phyloP scores from a whole-genome alignment of 2,329 filamentous ascomycete genomes.

The Penicillium psychrosexuale region DNA sequence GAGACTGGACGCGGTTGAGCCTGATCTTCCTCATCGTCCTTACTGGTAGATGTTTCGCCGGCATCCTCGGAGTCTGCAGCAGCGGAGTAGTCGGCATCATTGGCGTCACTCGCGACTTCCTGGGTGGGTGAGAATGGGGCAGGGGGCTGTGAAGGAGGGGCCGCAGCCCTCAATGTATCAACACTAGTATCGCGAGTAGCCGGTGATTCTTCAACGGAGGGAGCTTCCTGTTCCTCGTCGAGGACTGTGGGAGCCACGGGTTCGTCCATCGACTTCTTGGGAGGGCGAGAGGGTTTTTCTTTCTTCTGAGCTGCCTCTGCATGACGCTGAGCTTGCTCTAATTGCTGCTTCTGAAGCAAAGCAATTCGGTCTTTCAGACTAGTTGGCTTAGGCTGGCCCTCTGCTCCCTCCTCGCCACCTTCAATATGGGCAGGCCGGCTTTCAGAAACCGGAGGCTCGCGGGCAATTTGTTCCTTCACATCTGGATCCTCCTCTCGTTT shows the following conservation, averaged over 20 bases:
- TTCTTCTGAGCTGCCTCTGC: slow-evolving; percentile 76
- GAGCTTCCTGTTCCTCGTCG: slow-evolving; percentile 27
- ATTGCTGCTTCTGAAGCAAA: slow-evolving; percentile 85
- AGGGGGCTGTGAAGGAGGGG: slow-evolving; percentile 37
- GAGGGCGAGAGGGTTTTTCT: slow-evolving; percentile 78
- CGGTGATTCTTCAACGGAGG: slow-evolving; percentile 33
- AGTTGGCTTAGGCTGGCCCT: slow-evolving; percentile 85
- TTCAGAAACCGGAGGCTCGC: slow-evolving; percentile 36
- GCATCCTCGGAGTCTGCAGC: slow-evolving; percentile 63
- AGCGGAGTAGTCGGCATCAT: slow-evolving; percentile 64
- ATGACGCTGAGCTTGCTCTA: slow-evolving; percentile 80
- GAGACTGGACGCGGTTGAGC: slow-evolving; percentile 14
- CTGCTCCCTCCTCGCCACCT: slow-evolving; percentile 54
- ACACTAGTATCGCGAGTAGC: slow-evolving; percentile 36
- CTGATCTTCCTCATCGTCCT: slow-evolving; percentile 69
- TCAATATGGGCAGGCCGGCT: slow-evolving; percentile 36
- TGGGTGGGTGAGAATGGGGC: slow-evolving; percentile 43
- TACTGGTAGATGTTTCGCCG: slow-evolving; percentile 62
- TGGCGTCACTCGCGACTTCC: slow-evolving; percentile 59
- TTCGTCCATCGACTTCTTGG: slow-evolving; percentile 60
- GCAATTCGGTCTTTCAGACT: slow-evolving; percentile 95
- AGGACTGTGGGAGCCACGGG: slow-evolving; percentile 24
- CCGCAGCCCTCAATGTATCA: slow-evolving; percentile 32
- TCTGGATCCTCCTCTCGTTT: slow-evolving; percentile 79
- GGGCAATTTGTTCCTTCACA: slow-evolving; percentile 31